Base-by-base conservation (phyloP, 2,329 filamentous ascomycete genomes). In the Colletotrichum sublineola region DNA sequence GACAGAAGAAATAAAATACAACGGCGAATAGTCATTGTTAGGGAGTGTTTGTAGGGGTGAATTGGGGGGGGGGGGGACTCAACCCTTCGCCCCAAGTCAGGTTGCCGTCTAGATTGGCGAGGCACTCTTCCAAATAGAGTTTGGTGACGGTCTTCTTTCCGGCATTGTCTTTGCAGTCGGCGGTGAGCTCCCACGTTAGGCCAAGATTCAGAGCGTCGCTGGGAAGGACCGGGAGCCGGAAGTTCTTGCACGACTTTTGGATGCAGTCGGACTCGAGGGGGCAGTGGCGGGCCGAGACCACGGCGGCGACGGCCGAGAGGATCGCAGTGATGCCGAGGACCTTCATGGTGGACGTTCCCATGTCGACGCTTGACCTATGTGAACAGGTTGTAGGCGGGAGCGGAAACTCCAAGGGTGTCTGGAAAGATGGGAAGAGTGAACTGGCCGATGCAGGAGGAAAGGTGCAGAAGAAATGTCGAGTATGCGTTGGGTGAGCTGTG, bases 211-310 rank as follows among this genome's bases (percentile, higher is more conserved):
- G 24, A 24, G 1, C 24, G 24, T 24, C 24, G 24, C 24, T 24
- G 24, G 24, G 24, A 24, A 24, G 24, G 24, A 24, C 3, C 5
- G 20, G 20, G 4, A 71, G 40, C 1, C 11, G 1, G 50, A 71
- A 52, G 64, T 52, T 20, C n/a, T 11, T 5, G 52, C 68, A 71
- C 24, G 7, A 31, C 38, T 9, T 57, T 44, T 71, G 50, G 1
- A 71, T 46, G 42, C 68, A 71, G 14, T 52, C 52, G 6, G 68
- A 68, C 44, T 68, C 64, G 15, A 36, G 1, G 0, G 63, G 68
- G 40, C 68, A 67, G n/a, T 71, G 2, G 40, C 14, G 8, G 20
- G 48, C 68, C 33, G 29, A 14, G 3, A 20, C 53, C 3, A 42
- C 9, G 6, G 9, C 29, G 24, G 14, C 38, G 9, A 64, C 18